Evolutionary conservation across 2,329 filamentous ascomycete genomes (phyloP), one percentile per base, ranked within the genome.

Genomic region (Colletotrichum australisinense): DNA sequence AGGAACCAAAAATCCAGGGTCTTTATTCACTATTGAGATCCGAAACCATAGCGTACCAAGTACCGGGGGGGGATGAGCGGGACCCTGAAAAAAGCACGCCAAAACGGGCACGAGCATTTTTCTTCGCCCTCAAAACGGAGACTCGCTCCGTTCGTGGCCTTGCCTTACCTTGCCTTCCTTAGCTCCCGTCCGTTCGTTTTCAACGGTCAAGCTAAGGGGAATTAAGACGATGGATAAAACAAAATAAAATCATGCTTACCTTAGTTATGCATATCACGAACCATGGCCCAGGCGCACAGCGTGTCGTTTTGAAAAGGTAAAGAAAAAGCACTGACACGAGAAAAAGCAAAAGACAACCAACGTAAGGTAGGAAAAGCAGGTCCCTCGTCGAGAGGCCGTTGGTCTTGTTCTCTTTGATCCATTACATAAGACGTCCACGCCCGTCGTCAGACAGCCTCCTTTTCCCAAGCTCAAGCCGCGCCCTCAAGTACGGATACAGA

Each of bases 361-460:
- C 2, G 19, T 11, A 49, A 22, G 6, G 5, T 4, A 22, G 19
- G 42, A 4, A 49, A 19, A 28, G 2, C 14, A 28, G 6, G 14
- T 22, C 49, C 26, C 16, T 42, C 59, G 4, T 26, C 5, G 4
- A 22, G 28, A 46, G 19, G n/a, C 22, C 16, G n/a, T 16, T 30
- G 24, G 5, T 11, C 28, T 30, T 19, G 46, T 49, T 32, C 19
- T 28, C 53, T 46, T n/a, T 60, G 59, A 56, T 62, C 55, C 55
- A 70, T 59, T 71, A 65, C 60, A 56, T 56, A 65, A 56, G 59
- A 71, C 60, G 30, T 11, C 19, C 9, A 35, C 11, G 32, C 12
- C 32, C 32, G 11, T 35, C 4, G 32, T 65, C 70, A 56, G 19
- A 14, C n/a, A 38, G 63, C 42, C 63, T 46, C 46, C 30, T 30